Evolutionary conservation across 768 basidiomycete genomes (phyloP), one percentile per base, ranked within the genome.

Genomic region (Tephrocybe sp.): DNA sequence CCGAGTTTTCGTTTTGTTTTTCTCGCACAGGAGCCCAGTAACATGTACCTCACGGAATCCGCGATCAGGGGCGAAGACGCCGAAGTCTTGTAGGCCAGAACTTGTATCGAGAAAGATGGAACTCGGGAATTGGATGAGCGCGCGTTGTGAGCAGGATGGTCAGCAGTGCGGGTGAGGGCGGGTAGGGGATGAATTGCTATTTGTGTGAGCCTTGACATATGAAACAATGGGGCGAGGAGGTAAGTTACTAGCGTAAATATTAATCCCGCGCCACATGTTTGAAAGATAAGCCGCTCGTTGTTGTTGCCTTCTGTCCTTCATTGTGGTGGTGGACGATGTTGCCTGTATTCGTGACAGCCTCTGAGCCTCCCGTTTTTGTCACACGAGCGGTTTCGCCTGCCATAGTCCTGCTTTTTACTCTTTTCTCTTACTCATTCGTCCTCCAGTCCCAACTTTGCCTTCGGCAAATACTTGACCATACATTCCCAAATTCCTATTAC

Each of bases 371-470:
- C 45, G 72, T 85, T 51, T 77, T 84, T 56, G 67, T 76, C 51
- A 67, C 88, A 45, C 80, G 88, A 57, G 69, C 88, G 54, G 65
- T 86, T 30, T 88, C 88, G 34, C 90, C 90, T 36, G 72, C 80
- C 50, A 63, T 88, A 53, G 79, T 90, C 30, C 67, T 86, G 50
- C 69, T 90, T 47, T 66, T 83, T 18, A 73, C 84, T 23, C 61
- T 88, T 48, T 84, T 52, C 74, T 90, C 37, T 56, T 87, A 53
- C 70, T 75, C 45, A 67, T 74, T 37, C 77, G 73, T 57, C 74
- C 79, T 38, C 64, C 72, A 8, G 62, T 71, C 6, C 79, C 78
- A 7, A 68, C 72, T 17, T 80, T 72, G 17, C 70, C 78, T 26
- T 86, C 85, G 37, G 83, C 82, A 58, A 91, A 93, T 63, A 89